Base-by-base conservation (phyloP, 2,329 filamentous ascomycete genomes). In the Metarhizium anisopliae region DNA sequence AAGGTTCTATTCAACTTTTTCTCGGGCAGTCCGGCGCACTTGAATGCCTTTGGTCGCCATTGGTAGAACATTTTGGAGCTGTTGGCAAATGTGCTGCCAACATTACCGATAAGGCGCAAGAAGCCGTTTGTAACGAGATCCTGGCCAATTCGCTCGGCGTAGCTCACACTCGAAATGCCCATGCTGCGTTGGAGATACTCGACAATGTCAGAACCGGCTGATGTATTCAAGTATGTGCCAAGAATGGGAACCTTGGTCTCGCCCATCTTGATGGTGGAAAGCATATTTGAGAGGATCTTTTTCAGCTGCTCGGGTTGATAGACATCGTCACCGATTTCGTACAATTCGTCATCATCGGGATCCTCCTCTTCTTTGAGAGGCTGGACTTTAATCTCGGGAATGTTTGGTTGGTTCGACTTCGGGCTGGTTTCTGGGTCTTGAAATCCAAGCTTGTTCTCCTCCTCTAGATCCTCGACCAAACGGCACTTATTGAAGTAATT, bases 401-500 rank as follows among this genome's bases (percentile, higher is more conserved):
- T 87, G 2, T 47, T 56, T 40, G 72, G 71, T 55, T 82, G 79
- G 57, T 64, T 65, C 47, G 77, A 69, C 69, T 84, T 77, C 3
- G 88, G 86, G 69, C 87, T 91, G 38, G 71, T 77, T 64, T 86
- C 82, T 2, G 91, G 90, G 61, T 92, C 90, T 70, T 96, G 91
- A 73, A 99, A 99, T 43, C 92, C 94, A 55, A 99, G 81, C 74
- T 99, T 97, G 71, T 96, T 96, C 77, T 99, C 95, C 73, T 99
- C 94, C 70, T 99, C 94, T 58, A 97, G 76, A 68, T 99, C 94
- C 70, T 99, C 95, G 6, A 97, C 87, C 59, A 96, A 77, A 52
- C 95, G 87, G 70, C 94, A 99, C 74, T 97, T 99, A 78, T 97
- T 99, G 81, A 97, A 97, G 74, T 99, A 99, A 64, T 90, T 89